Percentiles rank a stretch among this genome's conserved stretches.
These are phyloP conservation scores for Usnea hakonensis DNA, from an alignment of 495 filamentous ascomycete genomes.

Conservation along the genomic window DNA sequence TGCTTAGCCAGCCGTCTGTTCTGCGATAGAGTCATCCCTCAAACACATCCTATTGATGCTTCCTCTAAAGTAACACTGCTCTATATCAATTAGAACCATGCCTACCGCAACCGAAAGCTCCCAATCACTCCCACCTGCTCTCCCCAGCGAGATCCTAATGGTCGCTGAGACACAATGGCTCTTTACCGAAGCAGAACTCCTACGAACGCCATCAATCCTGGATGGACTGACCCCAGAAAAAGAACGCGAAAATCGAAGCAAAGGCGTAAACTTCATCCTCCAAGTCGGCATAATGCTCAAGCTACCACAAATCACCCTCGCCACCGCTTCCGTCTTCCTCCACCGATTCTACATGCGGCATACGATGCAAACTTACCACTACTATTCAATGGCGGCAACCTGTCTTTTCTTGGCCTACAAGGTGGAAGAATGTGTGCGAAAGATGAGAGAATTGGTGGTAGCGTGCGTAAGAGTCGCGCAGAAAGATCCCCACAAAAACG, in stretches of 20 bases:
- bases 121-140: constrained; percentile 27
- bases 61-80: background rate
- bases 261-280: constrained; percentile 92
- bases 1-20: background rate
- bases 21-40: background rate
- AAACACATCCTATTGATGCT: background rate
- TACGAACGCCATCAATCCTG: constrained; percentile 70
- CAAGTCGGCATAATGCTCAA: constrained; percentile 90
- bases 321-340: constrained; percentile 87
- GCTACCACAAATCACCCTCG: constrained; percentile 82
- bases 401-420: constrained; percentile 91
- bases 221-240: constrained; percentile 69
- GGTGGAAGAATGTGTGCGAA: constrained; percentile 90
- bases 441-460: constrained; percentile 85
- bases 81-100: constrained; percentile 1
- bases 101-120: constrained; percentile 21
- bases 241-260: constrained; percentile 71
- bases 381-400: constrained; percentile 85
- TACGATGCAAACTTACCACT: constrained; percentile 70
- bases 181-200: constrained; percentile 76
- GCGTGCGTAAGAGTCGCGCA: constrained; percentile 91
- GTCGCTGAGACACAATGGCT: constrained; percentile 71
- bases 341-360: constrained; percentile 92
- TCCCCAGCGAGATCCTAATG: constrained; percentile 39
- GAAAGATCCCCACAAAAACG: constrained; percentile 75